A percentile compares a stretch with the other conserved stretches of the same genome.
Evolutionary conservation across 2,329 filamentous ascomycete species (phyloP).

Genomic region (Trichophyton schoenleinii): DNA sequence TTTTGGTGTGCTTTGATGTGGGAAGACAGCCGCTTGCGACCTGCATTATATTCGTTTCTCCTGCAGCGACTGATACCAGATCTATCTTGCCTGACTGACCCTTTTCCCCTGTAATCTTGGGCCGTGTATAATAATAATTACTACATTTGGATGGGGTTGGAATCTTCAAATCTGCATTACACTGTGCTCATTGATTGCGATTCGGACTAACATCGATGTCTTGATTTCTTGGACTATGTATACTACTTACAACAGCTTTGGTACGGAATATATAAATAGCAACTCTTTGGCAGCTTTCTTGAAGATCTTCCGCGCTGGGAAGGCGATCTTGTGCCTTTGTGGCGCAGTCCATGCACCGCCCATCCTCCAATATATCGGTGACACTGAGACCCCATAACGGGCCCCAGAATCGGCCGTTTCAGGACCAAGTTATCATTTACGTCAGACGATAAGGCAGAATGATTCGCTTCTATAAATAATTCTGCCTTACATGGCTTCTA

Average conservation of each 20-base stretch:
- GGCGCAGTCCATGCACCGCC: not conserved
- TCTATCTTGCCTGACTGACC: not conserved
- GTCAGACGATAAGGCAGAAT: not conserved
- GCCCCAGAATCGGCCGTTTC: not conserved
- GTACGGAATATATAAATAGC: not conserved
- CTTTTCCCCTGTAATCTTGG: not conserved
- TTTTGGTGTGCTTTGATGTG: not conserved
- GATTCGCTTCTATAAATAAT: not conserved
- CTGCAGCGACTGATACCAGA: not conserved
- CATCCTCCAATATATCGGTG: not conserved
- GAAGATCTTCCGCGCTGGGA: not conserved
- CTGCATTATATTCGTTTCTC: not conserved
- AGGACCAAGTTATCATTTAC: not conserved
- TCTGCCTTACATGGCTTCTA: not conserved
- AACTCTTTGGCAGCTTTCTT: not conserved
- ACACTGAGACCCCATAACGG: not conserved
- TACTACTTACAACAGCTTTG: not conserved
- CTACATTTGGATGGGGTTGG: not conserved
- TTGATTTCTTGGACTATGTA: too few relatives aligned
- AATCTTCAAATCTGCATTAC: not conserved
- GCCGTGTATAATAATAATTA: constrained; percentile 2
- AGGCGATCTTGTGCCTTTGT: constrained; percentile 1
- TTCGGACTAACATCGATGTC: not conserved
- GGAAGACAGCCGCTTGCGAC: not conserved
- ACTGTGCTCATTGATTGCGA: not conserved